Base-by-base conservation (phyloP, 2,329 filamentous ascomycete species). In the Aspergillus ruber region DNA sequence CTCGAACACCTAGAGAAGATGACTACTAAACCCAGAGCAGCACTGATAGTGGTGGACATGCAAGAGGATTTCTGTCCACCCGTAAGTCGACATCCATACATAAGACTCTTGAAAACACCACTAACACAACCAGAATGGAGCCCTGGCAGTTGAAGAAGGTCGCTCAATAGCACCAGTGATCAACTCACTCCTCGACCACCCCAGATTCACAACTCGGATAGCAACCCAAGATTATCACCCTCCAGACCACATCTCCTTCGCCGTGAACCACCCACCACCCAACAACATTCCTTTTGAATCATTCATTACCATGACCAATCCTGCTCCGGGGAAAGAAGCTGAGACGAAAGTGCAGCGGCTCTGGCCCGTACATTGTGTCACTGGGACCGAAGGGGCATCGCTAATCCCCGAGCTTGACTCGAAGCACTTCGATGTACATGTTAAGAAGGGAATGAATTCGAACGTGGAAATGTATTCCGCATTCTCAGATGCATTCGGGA, bases 21-120 rank as follows among this genome's bases (percentile, higher is more conserved):
- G 33, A 35, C 33, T n/a, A 18, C 8, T 18, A 39, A 20, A 2
- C 8, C 7, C 2, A 39, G 18, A 13, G 36, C 36, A 39, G 82
- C 82, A n/a, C 68, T 85, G 33, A 68, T 95, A 42, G 78, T 95
- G 9, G 85, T 95, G 45, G 90, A 96, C 68, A 78, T 95, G 62
- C 93, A 97, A 70, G 86, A 96, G 68, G 91, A 97, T 73, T 97
- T 96, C 68, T 95, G 89, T 67, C 87, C n/a, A n/a, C n/a, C 90
- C 10, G 89, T 93, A 72, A 72, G 84, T 56, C 39, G 46, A 44
- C 33, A 48, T 25, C 36, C 44, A 43, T 40, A 20, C 44, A 43
- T 40, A 18, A 40, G 4, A 36, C 29, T 44, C 43, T 20, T 12
- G 15, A 18, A 15, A 50, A 10, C 47, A 49, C 42, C 15, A 36